These are phyloP conservation scores for Oidiodendron maius DNA, from an alignment of 495 filamentous ascomycete genomes.

Conservation along the genomic window DNA sequence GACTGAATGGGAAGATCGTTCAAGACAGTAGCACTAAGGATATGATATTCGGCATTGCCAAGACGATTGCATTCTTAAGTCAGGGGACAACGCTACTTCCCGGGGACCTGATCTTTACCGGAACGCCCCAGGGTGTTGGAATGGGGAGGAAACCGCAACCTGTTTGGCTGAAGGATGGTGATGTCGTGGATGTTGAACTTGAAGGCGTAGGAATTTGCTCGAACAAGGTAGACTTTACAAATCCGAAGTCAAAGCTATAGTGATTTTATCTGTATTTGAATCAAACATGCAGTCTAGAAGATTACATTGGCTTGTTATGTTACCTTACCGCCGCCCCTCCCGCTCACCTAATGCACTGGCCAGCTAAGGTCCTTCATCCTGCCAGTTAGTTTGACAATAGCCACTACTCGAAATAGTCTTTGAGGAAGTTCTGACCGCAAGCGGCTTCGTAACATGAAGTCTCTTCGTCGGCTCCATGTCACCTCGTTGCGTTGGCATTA, in stretches of 20 bases:
- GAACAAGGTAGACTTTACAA: slow-evolving; percentile 66
- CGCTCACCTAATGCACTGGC: no score
- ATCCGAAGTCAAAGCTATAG: slow-evolving; percentile 48
- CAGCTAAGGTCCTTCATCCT: no score
- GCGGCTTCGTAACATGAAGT: no score
- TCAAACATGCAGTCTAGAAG: no score
- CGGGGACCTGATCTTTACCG: slow-evolving; percentile 81
- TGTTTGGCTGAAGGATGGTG: slow-evolving; percentile 76
- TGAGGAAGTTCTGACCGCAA: no score
- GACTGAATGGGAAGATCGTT: slow-evolving; percentile 64
- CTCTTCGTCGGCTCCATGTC: no score
- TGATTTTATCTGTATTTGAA: no score
- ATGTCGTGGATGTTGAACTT: slow-evolving; percentile 68
- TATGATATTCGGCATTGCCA: slow-evolving; percentile 74
- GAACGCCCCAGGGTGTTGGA: slow-evolving; percentile 78
- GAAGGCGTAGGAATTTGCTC: slow-evolving; percentile 65
- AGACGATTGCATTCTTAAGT: slow-evolving; percentile 69
- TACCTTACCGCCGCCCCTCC: no score
- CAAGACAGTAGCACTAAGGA: slow-evolving; percentile 73
- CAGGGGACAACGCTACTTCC: slow-evolving; percentile 72
- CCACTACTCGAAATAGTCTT: no score
- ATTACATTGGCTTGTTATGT: no score
- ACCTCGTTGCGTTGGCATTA: no score
- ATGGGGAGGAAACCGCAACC: slow-evolving; percentile 67
- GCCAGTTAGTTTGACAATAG: no score